These are phyloP conservation scores for Ceratobasidium sp. DNA, from an alignment of 1,284 basidiomycete genomes.

Conservation along the genomic window DNA sequence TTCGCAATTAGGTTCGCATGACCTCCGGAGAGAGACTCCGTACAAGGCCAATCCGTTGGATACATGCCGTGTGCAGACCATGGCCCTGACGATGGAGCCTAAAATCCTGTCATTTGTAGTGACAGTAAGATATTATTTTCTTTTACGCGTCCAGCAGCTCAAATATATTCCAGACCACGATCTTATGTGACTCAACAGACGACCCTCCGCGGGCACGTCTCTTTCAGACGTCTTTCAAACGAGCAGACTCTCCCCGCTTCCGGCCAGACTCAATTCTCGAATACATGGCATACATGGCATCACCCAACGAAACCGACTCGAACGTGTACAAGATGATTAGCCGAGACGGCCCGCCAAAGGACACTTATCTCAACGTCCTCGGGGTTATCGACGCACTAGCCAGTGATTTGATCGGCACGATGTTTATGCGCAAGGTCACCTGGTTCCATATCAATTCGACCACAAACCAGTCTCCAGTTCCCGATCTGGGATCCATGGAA, in stretches of 20 bases:
- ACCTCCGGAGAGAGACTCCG: neutral
- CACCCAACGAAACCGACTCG: neutral
- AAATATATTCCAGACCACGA: neutral
- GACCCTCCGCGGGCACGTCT: neutral
- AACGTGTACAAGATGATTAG: neutral
- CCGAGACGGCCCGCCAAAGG: neutral
- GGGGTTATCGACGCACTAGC: constrained; percentile 18
- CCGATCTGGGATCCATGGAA: neutral
- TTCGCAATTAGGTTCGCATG: neutral
- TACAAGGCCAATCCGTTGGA: constrained; percentile 26
- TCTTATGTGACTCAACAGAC: constrained; percentile 1
- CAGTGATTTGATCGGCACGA: neutral
- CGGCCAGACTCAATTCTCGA: neutral
- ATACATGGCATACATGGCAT: constrained; percentile 12
- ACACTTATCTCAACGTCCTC: constrained; percentile 1
- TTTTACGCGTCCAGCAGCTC: neutral
- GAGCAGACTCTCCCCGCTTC: neutral
- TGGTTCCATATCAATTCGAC: neutral
- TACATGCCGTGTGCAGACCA: constrained; percentile 20
- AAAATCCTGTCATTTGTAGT: constrained; percentile 8
- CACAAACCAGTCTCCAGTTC: neutral
- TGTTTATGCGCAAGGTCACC: constrained; percentile 6
- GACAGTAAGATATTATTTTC: neutral
- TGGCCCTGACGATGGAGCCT: constrained; percentile 16
- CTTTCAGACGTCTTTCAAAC: constrained; percentile 15